These are phyloP conservation scores for Alternaria sp. DNA, from an alignment of 2,329 filamentous ascomycete species.

Conservation along the genomic window DNA sequence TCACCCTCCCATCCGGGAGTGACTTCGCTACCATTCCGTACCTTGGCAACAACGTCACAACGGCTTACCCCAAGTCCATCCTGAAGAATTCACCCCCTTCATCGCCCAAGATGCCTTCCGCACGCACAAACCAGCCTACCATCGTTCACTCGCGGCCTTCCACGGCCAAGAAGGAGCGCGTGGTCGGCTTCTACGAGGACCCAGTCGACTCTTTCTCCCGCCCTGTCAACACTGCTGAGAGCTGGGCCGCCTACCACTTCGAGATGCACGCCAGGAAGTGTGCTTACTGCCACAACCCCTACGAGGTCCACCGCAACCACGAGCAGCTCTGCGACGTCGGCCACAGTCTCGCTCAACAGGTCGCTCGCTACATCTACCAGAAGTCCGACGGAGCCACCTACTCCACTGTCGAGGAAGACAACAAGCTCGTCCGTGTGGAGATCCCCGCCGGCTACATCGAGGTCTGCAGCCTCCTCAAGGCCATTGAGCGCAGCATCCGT, in stretches of 20 bases:
- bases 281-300: constrained; percentile 53
- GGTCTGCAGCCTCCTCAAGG: constrained; percentile 49
- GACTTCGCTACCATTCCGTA: constrained; percentile 34
- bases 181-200: constrained; percentile 46
- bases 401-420: constrained; percentile 44
- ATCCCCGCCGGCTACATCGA: constrained; percentile 52
- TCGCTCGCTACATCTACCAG: constrained; percentile 54
- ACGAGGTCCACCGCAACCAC: constrained; percentile 49
- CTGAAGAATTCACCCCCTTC: constrained; percentile 36
- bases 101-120: constrained; percentile 41
- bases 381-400: constrained; percentile 42
- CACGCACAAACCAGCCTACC: constrained; percentile 43
- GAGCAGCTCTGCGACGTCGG: constrained; percentile 53
- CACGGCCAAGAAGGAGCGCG: constrained; percentile 41
- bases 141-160: constrained; percentile 39
- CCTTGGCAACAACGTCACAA: constrained; percentile 35
- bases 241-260: constrained; percentile 56
- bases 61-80: constrained; percentile 41
- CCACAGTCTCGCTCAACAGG: constrained; percentile 53
- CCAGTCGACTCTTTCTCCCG: constrained; percentile 50
- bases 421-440: constrained; percentile 55
- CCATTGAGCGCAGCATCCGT: constrained; percentile 50
- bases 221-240: constrained; percentile 50
- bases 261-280: constrained; percentile 56
- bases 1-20: constrained; percentile 29